Evolutionary conservation across 2,329 filamentous ascomycete genomes (phyloP).

Genomic region (Phyllosticta citribraziliensis): DNA sequence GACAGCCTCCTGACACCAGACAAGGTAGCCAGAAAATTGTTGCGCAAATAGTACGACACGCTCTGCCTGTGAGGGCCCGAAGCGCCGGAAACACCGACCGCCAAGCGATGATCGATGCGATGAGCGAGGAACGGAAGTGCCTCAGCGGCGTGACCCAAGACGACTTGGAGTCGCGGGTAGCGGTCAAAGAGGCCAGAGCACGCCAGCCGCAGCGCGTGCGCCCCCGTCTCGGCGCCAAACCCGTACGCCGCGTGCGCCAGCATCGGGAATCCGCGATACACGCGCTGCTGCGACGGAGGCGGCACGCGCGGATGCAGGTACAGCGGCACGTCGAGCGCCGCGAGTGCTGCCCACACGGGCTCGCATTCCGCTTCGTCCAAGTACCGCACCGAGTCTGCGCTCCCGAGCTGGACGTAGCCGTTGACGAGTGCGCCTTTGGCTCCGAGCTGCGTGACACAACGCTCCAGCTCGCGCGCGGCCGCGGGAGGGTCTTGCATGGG

Average conservation of each 20-base stretch:
- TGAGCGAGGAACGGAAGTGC: constrained; percentile 42
- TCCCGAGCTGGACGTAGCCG: constrained; percentile 50
- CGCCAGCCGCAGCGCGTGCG: constrained; percentile 49
- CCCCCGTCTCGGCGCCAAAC: constrained; percentile 1
- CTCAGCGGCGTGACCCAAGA: constrained; percentile 40
- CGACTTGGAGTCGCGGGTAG: constrained; percentile 36
- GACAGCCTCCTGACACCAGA: constrained; percentile 46
- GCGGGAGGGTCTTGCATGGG: constrained; percentile 41
- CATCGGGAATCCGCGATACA: constrained; percentile 28
- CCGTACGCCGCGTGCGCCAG: constrained; percentile 14
- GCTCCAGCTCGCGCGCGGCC: constrained; percentile 41
- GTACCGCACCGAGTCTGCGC: constrained; percentile 55
- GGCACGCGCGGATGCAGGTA: constrained; percentile 55
- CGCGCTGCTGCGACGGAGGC: not conserved
- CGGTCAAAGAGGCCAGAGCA: constrained; percentile 43
- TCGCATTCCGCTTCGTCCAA: constrained; percentile 49
- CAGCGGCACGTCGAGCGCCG: constrained; percentile 52
- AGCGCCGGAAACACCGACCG: constrained; percentile 23
- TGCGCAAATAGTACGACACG: constrained; percentile 43
- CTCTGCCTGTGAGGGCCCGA: constrained; percentile 35
- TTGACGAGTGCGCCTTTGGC: constrained; percentile 35
- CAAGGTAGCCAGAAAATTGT: constrained; percentile 50
- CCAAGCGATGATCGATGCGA: constrained; percentile 41
- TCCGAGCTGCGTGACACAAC: constrained; percentile 42
- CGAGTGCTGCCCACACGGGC: constrained; percentile 49